A percentile compares a stretch with the other conserved stretches of the same genome.
Evolutionary conservation across 768 basidiomycete genomes (phyloP).

Genomic region (Royoungia palumana): DNA sequence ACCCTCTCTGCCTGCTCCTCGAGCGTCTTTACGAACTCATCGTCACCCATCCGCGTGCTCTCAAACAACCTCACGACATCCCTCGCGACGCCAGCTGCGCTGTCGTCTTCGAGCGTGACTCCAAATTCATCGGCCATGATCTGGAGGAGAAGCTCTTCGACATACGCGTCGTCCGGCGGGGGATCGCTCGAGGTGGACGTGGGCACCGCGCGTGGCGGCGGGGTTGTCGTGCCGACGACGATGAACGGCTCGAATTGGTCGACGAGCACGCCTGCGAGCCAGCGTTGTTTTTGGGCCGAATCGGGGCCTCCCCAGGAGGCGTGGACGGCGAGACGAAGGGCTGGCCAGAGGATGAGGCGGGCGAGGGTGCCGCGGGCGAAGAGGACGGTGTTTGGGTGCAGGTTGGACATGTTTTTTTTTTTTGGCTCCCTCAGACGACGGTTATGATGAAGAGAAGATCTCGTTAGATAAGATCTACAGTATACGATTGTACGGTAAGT

Average conservation of each 20-base stretch:
- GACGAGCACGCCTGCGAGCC: constrained; percentile 79
- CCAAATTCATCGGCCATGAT: constrained; percentile 89
- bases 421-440: too few species aligned
- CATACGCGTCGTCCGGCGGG: constrained; percentile 62
- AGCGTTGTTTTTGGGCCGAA: constrained; percentile 68
- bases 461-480: too few species aligned
- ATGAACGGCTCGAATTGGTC: constrained; percentile 68
- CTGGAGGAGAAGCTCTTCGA: constrained; percentile 80
- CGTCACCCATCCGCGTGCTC: constrained; percentile 43
- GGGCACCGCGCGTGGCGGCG: neutral
- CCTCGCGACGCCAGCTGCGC: constrained; percentile 65
- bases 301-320: constrained; percentile 85
- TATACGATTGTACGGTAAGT: too few species aligned
- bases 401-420: constrained; percentile 21
- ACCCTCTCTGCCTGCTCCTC: constrained; percentile 61
- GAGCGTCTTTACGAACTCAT: constrained; percentile 51
- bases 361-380: constrained; percentile 88
- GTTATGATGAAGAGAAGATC: too few species aligned
- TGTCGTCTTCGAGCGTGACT: constrained; percentile 78
- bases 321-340: constrained; percentile 80
- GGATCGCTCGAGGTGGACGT: neutral
- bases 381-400: constrained; percentile 52
- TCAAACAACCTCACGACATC: constrained; percentile 74
- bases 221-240: constrained; percentile 19
- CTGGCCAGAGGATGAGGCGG: constrained; percentile 80